A percentile compares a stretch with the other conserved stretches of the same genome.
Evolutionary conservation across 139 green algal genomes (phyloP).

Genomic region (Mychonastes homosphaera): DNA sequence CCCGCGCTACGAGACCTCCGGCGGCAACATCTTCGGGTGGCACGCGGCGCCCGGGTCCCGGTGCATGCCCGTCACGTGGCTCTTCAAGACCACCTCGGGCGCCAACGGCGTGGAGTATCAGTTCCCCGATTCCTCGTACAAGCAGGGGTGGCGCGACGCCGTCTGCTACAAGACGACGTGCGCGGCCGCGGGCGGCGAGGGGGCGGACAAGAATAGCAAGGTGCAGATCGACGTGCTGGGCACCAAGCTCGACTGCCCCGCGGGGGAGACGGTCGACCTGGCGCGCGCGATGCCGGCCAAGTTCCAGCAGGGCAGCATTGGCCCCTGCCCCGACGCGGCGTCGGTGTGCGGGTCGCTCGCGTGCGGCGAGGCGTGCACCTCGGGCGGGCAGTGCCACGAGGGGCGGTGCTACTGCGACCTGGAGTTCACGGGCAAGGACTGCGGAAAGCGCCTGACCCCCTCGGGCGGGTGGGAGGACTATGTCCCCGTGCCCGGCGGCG

Average conservation of each 20-base stretch:
- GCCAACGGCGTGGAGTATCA: conserved; percentile 17
- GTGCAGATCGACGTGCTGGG: conserved; percentile 22
- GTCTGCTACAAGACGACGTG: conserved; percentile 19
- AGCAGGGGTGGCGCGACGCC: conserved; percentile 16
- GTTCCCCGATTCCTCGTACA: conserved; percentile 19
- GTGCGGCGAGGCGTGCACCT: conserved; percentile 17
- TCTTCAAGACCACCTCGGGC: conserved; percentile 6
- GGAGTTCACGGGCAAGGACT: conserved; percentile 10
- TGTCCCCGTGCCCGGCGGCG: conserved; percentile 7
- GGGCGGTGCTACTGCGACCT: conserved; percentile 31
- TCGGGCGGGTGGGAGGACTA: conserved; percentile 13
- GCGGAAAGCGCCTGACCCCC: conserved; percentile 9
- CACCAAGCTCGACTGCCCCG: conserved; percentile 18
- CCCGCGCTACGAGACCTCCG: conserved; percentile 3
- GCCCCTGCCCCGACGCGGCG: conserved; percentile 24
- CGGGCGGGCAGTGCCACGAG: conserved; percentile 17
- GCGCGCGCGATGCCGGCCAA: conserved; percentile 10
- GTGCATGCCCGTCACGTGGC: conserved; percentile 24
- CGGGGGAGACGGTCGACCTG: conserved; percentile 15
- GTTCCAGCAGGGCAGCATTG: conserved; percentile 23
- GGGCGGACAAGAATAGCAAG: not conserved
- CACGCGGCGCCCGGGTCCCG: conserved; percentile 10
- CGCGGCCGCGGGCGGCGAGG: not conserved
- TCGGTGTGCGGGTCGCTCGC: conserved; percentile 13
- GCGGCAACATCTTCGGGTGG: conserved; percentile 31